Evolutionary conservation across 352 stramenopile genomes (phyloP).

Genomic region (Detonula confervacea): DNA sequence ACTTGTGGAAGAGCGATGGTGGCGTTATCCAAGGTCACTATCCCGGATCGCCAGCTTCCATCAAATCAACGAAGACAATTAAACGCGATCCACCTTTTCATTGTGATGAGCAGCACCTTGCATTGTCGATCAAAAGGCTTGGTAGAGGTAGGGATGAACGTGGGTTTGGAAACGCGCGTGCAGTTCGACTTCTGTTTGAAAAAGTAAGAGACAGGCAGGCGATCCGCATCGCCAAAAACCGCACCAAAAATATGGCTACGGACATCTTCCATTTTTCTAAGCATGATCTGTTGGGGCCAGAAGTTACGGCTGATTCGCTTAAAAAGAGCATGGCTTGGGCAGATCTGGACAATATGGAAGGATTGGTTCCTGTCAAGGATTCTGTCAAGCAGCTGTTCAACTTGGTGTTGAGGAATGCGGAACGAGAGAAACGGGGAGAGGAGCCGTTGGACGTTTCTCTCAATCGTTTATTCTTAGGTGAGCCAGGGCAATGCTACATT

Average conservation of each 20-base stretch:
- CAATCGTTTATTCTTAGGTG: slow-evolving; percentile 89
- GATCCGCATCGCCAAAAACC: slow-evolving; percentile 29
- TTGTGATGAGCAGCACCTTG: slow-evolving; percentile 29
- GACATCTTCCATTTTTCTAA: slow-evolving; percentile 26
- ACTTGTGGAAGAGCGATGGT: slow-evolving; percentile 22
- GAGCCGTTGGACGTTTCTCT: slow-evolving; percentile 82
- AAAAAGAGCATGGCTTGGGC: slow-evolving; percentile 33
- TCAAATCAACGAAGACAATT: slow-evolving; percentile 29
- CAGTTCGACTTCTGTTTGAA: slow-evolving; percentile 86
- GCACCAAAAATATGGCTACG: not conserved
- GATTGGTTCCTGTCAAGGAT: slow-evolving; percentile 81
- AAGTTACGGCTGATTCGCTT: slow-evolving; percentile 28
- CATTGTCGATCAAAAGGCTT: slow-evolving; percentile 83
- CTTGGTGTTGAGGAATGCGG: slow-evolving; percentile 88
- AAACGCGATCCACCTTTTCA: slow-evolving; percentile 20
- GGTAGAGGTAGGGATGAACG: slow-evolving; percentile 79
- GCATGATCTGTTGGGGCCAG: slow-evolving; percentile 21
- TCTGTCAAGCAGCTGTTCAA: slow-evolving; percentile 84
- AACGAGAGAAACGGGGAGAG: slow-evolving; percentile 80
- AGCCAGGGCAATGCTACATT: no score
- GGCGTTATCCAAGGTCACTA: slow-evolving; percentile 31
- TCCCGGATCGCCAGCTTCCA: slow-evolving; percentile 30
- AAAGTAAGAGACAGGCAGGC: slow-evolving; percentile 64
- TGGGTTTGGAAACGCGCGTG: slow-evolving; percentile 89
- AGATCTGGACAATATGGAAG: slow-evolving; percentile 22